Evolutionary conservation across 163 green algal genomes (phyloP), one percentile per base, ranked within the genome.

Genomic region (Trebouxia gelatinosa): DNA sequence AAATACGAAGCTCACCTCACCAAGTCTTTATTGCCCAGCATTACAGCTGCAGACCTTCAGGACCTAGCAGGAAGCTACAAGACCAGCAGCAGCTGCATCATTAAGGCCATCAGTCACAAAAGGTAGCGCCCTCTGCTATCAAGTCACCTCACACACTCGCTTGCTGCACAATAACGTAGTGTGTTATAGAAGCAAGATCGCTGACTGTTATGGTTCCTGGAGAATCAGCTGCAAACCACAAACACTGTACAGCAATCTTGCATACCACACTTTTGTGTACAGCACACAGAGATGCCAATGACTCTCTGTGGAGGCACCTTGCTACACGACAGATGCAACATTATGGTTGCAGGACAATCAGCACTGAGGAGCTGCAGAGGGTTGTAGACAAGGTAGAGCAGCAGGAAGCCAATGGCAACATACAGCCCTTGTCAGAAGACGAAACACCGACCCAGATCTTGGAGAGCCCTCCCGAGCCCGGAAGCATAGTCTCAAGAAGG

Each of bases 1-100:
- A 83, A 90, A 70, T 91, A 89, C 28, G 92, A 97, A 74, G 88
- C 91, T 19, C 87, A 88, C 1, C 85, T 97, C 23, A 82, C 81
- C 64, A 95, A 95, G 86, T 87, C 90, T 11, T 83, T 97, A 74
- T 78, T 96, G 64, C 84, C 87, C 7, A 76, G 62, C 71, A 88
- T 97, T 61, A 89, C 62, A 6, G 34, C 72, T 6, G 84, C 81
- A 31, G 86, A 91, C 26, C 70, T 95, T 31, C 74, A 83, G 50
- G 68, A 43, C 5, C 19, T 90, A 29, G 85, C 81, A 23, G 29
- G 68, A 23, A 46, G 40, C 29, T 82, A 50, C 67, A 74, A 54
- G 54, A 58, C 35, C 29, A 66, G 31, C 58, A 77, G 65, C 54
- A 93, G 80, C 39, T 94, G 89, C 37, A 88, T 96, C 9, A 81